phyloP scores from a whole-genome alignment of 1,139 yeast species.

The Blastobotrys capitulatus region DNA sequence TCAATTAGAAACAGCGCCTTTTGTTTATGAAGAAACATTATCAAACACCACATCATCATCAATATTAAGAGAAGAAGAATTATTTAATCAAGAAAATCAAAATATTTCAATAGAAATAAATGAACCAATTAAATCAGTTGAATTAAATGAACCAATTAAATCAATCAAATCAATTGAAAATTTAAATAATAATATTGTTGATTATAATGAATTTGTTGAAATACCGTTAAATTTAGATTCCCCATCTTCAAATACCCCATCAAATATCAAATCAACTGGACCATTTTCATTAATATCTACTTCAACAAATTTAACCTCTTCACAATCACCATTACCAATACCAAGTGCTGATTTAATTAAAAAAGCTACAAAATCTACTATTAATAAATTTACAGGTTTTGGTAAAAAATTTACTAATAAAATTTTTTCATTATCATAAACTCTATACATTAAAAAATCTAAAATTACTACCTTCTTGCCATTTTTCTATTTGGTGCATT shows the following conservation, averaged over 20 bases:
- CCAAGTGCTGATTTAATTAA: background rate
- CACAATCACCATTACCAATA: background rate
- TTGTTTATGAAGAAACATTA: too few relatives aligned
- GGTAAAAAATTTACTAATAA: too few relatives aligned
- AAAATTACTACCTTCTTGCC: slow-evolving; percentile 18
- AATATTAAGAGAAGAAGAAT: background rate
- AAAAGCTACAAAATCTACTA: background rate
- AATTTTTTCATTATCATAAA: too few relatives aligned
- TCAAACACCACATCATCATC: background rate
- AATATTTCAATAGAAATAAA: too few relatives aligned
- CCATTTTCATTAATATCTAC: background rate
- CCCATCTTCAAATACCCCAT: too few relatives aligned
- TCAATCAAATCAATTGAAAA: too few relatives aligned
- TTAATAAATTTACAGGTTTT: background rate
- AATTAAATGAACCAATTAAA: too few relatives aligned
- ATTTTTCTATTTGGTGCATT: slow-evolving; percentile 41
- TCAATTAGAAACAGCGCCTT: too few relatives aligned
- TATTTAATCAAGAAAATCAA: too few relatives aligned
- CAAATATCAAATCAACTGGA: too few relatives aligned
- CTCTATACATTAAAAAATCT: background rate
- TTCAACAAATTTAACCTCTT: background rate
- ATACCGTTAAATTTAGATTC: background rate
- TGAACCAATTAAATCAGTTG: background rate
- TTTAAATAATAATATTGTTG: too few relatives aligned
- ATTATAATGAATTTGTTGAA: too few relatives aligned